Conservation (phyloP, 78 protist species). For the Creolimax fragrantissima region DNA sequence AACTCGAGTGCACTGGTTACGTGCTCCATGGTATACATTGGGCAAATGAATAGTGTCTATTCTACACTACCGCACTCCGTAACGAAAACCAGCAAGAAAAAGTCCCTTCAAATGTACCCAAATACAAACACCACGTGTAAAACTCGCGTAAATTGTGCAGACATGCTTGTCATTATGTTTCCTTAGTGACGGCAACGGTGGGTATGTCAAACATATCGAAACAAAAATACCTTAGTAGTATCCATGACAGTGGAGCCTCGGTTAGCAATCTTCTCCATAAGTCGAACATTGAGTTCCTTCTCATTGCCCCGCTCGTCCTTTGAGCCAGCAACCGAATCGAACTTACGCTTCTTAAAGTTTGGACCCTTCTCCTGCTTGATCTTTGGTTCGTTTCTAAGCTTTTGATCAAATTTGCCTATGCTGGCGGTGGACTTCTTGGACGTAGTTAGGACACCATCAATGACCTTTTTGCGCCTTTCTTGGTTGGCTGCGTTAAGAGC, state of each 20-base stretch:
- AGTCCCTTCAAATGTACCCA: no score
- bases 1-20: background rate
- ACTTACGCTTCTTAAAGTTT: background rate
- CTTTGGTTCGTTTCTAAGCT: constrained; percentile 8
- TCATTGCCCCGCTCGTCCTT: background rate
- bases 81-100: no score
- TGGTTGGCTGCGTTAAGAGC: background rate
- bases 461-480: background rate
- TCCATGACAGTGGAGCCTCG: background rate
- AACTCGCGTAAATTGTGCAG: background rate
- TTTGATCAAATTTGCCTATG: background rate
- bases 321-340: background rate
- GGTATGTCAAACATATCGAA: no score
- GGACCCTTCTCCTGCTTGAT: background rate
- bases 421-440: background rate
- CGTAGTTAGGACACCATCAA: background rate
- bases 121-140: no score
- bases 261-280: background rate
- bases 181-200: no score
- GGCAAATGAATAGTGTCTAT: background rate
- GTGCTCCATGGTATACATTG: background rate
- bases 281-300: background rate
- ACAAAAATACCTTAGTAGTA: background rate
- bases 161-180: no score
- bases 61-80: no score